Evolutionary conservation across 768 basidiomycete genomes (phyloP), one percentile per base, ranked within the genome.

Genomic region (Neoboletus subvelutipes): DNA sequence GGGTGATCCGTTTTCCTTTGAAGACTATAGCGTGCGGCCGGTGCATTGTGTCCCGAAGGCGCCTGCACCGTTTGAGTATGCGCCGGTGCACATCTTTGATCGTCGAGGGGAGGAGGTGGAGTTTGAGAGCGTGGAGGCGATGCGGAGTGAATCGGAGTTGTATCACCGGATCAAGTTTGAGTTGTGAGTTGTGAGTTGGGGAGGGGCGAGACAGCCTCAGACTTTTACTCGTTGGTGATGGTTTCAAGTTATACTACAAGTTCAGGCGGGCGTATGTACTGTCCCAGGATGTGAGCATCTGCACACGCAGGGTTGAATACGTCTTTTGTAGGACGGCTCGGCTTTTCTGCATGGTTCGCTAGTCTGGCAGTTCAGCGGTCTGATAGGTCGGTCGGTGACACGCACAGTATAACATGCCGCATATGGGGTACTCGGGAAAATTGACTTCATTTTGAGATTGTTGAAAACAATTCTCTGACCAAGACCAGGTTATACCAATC

Each of bases 1-100:
- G 0, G 78, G 77, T 10, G 74, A 72, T 2, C 58, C 73, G 2
- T 83, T 75, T 65, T 52, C 63, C 0, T 78, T 68, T 55, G 78
- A 86, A 28, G 82, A 86, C 60, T 78, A 83, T 61, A 82, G 80
- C 5, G 84, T 85, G 45, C 72, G 61, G 39, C 71, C 71, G 1
- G 71, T 60, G 9, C 64, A 78, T 43, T 80, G 78, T 54, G 42
- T 78, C 7, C 79, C 78, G 0, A 58, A 59, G n/a, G 52, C 61
- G 2, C 73, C 77, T 0, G 65, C 71, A 18, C 71, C 73, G 41
- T 78, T 80, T 48, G 71, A 73, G 60, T 80, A 79, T 54, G 52
- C 57, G 1, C 75, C 71, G 0, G 63, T 72, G 56, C 64, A 62
- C 20, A 62, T 68, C 28, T 77, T 73, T 58, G 71, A 73, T n/a